Base-by-base conservation (phyloP, 352 stramenopile species). In the Saprolegnia diclina region DNA sequence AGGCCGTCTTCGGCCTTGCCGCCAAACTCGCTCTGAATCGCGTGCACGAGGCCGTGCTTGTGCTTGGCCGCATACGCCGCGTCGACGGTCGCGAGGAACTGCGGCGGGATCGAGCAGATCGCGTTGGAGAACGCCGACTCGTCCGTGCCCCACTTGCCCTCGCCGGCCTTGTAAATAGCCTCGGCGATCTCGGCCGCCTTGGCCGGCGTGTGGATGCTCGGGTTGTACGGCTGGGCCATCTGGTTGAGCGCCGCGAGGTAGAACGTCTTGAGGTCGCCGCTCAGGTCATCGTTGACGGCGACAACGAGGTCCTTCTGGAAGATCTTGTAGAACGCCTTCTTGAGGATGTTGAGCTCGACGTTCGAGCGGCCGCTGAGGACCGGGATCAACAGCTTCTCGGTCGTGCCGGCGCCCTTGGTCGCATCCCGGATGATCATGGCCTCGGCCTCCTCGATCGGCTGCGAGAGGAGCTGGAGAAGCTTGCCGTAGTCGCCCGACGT, bases 91-190 rank as follows among this genome's bases (percentile, higher is more conserved):
- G 76, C 73, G n/a, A n/a, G n/a, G n/a, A n/a, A n/a, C n/a, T n/a
- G n/a, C n/a, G n/a, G n/a, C n/a, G n/a, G n/a, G n/a, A n/a, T n/a
- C n/a, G n/a, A n/a, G n/a, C n/a, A n/a, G n/a, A n/a, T n/a, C n/a
- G n/a, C n/a, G n/a, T n/a, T 79, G 40, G 84, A 72, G 71, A 91
- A 91, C 0, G 77, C 76, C 24, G 75, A 79, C 56, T 92, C 84
- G 32, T 91, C 84, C 26, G 84, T 92, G 35, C 82, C 82, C 84
- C 79, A 90, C 62, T 81, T 83, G 42, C 82, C 82, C 70, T 90
- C 74, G 18, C 84, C 84, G 10, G 82, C 82, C 40, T 89, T 80
- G 74, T 89, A 90, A 29, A 92, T 74, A 54, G 74, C 77, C 52
- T 86, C 74, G 37, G 82, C 82, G 54, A 91, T 75, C 16, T 76